Conservation (phyloP, 495 filamentous ascomycete genomes). For the Lindgomyces ingoldianus region DNA sequence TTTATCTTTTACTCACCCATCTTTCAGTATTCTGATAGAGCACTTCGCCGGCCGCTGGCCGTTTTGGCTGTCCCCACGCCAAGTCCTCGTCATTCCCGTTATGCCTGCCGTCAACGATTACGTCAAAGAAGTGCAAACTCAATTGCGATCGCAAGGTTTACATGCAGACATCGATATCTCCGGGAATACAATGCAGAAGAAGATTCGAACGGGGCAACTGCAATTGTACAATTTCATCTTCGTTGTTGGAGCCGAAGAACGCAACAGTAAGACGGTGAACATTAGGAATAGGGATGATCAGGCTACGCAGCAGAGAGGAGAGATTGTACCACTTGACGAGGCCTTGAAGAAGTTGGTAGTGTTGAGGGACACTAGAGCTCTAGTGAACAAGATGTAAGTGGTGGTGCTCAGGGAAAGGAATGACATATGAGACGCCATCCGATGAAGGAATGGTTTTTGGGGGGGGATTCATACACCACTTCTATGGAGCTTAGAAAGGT, state of each 20-base stretch:
- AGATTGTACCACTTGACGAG: slow-evolving; percentile 73
- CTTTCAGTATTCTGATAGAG: slow-evolving; percentile 76
- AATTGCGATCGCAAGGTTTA: slow-evolving; percentile 62
- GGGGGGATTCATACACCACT: too few relatives aligned
- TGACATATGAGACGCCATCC: too few relatives aligned
- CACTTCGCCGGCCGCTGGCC: slow-evolving; percentile 98
- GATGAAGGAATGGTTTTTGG: too few relatives aligned
- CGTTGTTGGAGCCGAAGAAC: slow-evolving; percentile 53
- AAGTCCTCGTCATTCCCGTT: slow-evolving; percentile 89
- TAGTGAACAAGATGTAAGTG: slow-evolving; percentile 30
- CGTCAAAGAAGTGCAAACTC: slow-evolving; percentile 73
- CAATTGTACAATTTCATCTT: slow-evolving; percentile 92
- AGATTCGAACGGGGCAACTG: slow-evolving; percentile 85
- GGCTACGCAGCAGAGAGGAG: slow-evolving; percentile 72
- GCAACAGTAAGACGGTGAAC: slow-evolving; percentile 71
- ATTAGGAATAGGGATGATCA: slow-evolving; percentile 88
- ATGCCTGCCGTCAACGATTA: slow-evolving; percentile 84
- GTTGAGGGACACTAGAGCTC: slow-evolving; percentile 57
- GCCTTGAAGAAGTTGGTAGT: slow-evolving; percentile 69
- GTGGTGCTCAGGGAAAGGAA: too few relatives aligned
- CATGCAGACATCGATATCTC: slow-evolving; percentile 84
- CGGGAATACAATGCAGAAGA: slow-evolving; percentile 94
- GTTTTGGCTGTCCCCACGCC: slow-evolving; percentile 93
- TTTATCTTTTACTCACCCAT: background rate
- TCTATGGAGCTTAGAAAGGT: too few relatives aligned